Conservation (phyloP, 2,329 filamentous ascomycete genomes). For the Penicillium expansum region DNA sequence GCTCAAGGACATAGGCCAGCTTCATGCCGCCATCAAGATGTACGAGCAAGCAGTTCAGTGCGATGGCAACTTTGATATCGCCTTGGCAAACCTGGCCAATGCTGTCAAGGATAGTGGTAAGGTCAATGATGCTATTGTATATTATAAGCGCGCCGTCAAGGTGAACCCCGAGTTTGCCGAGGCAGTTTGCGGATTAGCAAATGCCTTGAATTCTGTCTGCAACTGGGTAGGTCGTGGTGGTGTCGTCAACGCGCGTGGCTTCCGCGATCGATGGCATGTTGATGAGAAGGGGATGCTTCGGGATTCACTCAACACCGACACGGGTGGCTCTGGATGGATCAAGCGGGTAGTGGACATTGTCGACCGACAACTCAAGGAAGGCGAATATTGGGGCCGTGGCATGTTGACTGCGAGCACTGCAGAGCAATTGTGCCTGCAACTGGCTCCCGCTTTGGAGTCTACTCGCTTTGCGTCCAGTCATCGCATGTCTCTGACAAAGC, state of each 20-base stretch:
- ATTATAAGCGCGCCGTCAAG: constrained; percentile 84
- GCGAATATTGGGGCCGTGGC: constrained; percentile 79
- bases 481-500: constrained; percentile 32
- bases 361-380: constrained; percentile 79
- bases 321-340: constrained; percentile 70
- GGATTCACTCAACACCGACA: constrained; percentile 64
- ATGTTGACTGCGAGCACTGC: constrained; percentile 59
- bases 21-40: constrained; percentile 91
- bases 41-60: constrained; percentile 92
- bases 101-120: constrained; percentile 95
- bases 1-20: constrained; percentile 91
- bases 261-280: constrained; percentile 89
- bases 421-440: constrained; percentile 50
- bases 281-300: constrained; percentile 77
- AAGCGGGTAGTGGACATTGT: constrained; percentile 90
- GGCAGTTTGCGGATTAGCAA: constrained; percentile 91
- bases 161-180: constrained; percentile 97
- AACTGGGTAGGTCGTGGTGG: constrained; percentile 90
- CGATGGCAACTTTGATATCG: constrained; percentile 94
- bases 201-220: constrained; percentile 93
- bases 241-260: constrained; percentile 68
- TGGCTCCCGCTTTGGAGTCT: constrained; percentile 38
- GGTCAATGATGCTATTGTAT: constrained; percentile 85
- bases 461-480: constrained; percentile 27
- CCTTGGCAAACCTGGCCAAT: constrained; percentile 92